Evolutionary conservation across 225 moss, liverwort and hornwort genomes (phyloP), one percentile per base, ranked within the genome.

Genomic region (Bryum argenteum): DNA sequence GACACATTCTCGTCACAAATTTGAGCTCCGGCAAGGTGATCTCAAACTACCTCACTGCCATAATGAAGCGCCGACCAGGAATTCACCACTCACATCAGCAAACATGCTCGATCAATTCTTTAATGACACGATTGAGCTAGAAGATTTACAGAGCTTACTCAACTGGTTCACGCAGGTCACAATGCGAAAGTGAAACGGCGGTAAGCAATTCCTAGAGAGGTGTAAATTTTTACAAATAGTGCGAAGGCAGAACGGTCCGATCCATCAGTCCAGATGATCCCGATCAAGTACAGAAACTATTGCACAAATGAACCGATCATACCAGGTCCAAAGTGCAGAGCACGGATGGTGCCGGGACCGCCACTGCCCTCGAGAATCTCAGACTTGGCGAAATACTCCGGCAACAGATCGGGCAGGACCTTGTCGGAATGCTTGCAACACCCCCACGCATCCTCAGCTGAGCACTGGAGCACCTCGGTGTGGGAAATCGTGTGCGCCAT

Each of bases 301-400:
- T 45, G 33, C 6, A 54, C 33, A 53, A 28, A 3, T 16, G 66
- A 8, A 12, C 14, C 8, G 53, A 18, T 1, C 8, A 13, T 54
- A 72, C 72, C 73, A 73, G 73, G 64, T 65, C 73, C 73, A 8
- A 73, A 73, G 20, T 73, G 73, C 64, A 73, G 45, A 28, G 20
- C 44, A 8, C 64, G 73, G 44, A 73, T 0, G 9, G 64, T 55
- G 64, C 73, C 73, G n/a, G n/a, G n/a, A n/a, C n/a, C n/a, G n/a
- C n/a, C n/a, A n/a, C n/a, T n/a, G n/a, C n/a, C n/a, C n/a, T n/a
- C n/a, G n/a, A n/a, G n/a, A n/a, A n/a, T n/a, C n/a, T n/a, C n/a
- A n/a, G n/a, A n/a, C n/a, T n/a, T n/a, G n/a, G n/a, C n/a, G n/a
- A n/a, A n/a, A n/a, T n/a, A n/a, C n/a, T n/a, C n/a, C n/a, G n/a